phyloP scores from a whole-genome alignment of 1,284 basidiomycete species.

The Heterobasidion annosum region DNA sequence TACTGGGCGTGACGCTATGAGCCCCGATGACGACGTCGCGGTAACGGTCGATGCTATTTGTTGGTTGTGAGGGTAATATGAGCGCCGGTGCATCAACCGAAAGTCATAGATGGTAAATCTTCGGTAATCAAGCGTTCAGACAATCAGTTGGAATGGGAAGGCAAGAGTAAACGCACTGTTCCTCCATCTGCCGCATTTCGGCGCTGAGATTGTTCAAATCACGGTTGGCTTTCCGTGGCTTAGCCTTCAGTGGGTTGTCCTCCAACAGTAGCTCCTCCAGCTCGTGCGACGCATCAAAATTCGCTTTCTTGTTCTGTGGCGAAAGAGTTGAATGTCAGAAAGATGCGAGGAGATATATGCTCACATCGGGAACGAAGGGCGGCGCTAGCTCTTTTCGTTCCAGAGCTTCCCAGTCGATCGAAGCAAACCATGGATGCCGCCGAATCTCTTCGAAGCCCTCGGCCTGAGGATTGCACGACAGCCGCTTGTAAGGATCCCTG shows the following conservation, averaged over 20 bases:
- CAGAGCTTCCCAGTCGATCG: constrained; percentile 82
- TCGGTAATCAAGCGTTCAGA: background rate
- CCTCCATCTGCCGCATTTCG: constrained; percentile 97
- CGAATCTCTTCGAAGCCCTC: constrained; percentile 77
- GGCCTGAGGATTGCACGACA: constrained; percentile 75
- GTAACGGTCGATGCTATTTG: constrained; percentile 45
- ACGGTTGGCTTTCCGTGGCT: constrained; percentile 78
- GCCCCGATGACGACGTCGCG: constrained; percentile 34
- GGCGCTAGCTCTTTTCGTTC: constrained; percentile 75
- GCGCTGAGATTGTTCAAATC: constrained; percentile 74
- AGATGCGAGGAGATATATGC: constrained; percentile 17
- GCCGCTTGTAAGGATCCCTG: constrained; percentile 72
- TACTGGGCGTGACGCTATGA: constrained; percentile 31
- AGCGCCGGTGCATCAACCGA: constrained; percentile 74
- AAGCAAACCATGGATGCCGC: constrained; percentile 79
- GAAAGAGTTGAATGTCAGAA: background rate
- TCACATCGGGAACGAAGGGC: constrained; percentile 89
- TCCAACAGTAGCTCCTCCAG: constrained; percentile 92
- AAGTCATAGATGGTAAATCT: constrained; percentile 81
- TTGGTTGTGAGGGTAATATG: constrained; percentile 75
- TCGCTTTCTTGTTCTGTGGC: constrained; percentile 88
- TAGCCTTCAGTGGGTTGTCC: constrained; percentile 95
- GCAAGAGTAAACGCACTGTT: constrained; percentile 61
- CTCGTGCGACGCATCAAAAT: constrained; percentile 99
- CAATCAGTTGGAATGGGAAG: constrained; percentile 1